Evolutionary conservation across 2,329 filamentous ascomycete genomes (phyloP), one percentile per base, ranked within the genome.

Genomic region (Claviceps humidiphila): DNA sequence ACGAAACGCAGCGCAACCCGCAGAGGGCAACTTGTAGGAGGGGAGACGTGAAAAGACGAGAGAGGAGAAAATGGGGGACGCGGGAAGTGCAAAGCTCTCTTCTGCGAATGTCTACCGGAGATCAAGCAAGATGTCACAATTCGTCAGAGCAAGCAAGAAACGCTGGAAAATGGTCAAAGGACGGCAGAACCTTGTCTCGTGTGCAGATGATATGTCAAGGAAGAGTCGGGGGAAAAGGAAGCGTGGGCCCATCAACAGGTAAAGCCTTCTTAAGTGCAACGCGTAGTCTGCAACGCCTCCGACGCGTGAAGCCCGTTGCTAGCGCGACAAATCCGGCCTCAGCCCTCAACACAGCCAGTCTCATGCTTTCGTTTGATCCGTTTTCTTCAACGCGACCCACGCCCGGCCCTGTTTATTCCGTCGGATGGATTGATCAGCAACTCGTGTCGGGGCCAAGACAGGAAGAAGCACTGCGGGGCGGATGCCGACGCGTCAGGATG

Each of bases 231-330:
- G 54, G 50, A 53, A 54, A 56, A 53, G 53, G 6, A 57, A 39
- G 56, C 50, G 54, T 55, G 52, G 30, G 41, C 38, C 41, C 47
- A 39, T 22, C 53, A 49, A 51, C 59, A 59, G 53, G 57, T 56
- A 57, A 59, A 58, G 60, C 58, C 68, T 66, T 53, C 53, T 69
- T 68, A 69, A 64, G 64, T 62, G 55, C 61, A 58, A 51, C 65
- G 65, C 65, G 65, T 67, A 58, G 60, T 56, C 49, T 54, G 58
- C 52, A 66, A 37, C 47, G 50, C n/a, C 50, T 64, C 39, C 38
- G 4, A 53, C 65, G 65, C 64, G 64, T 55, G 40, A 62, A 61
- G 58, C 64, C 63, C 63, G 59, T 51, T 44, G 42, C 46, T 65
- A 66, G 64, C 64, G 64, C 61, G 64, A 59, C 61, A 63, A 59